Percentiles rank a stretch among this genome's conserved stretches.
Conservation (phyloP, 768 basidiomycete genomes). For the Artomyces pyxidatus region DNA sequence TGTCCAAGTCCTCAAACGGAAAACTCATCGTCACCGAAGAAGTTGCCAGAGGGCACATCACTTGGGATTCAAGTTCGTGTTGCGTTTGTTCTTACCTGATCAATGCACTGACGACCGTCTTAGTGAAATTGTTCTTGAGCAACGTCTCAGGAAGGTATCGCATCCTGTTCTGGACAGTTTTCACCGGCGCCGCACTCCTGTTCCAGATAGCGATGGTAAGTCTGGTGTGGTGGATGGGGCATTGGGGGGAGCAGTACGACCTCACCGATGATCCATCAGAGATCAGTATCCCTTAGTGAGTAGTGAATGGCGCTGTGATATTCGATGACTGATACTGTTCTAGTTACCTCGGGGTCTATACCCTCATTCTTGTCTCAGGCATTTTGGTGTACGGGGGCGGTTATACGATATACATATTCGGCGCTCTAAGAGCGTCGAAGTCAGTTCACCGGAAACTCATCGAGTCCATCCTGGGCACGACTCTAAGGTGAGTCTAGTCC, state of each 20-base stretch:
- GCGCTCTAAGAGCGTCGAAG: conserved; percentile 44
- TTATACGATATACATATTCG: conserved; percentile 35
- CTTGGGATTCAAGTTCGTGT: conserved; percentile 33
- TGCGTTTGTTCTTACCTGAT: conserved; percentile 6
- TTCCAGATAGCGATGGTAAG: conserved; percentile 18
- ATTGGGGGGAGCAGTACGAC: conserved; percentile 37
- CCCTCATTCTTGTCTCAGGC: conserved; percentile 26
- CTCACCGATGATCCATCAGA: conserved; percentile 23
- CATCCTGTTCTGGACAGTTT: conserved; percentile 27
- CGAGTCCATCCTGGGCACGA: conserved; percentile 47
- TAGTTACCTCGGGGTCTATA: conserved; percentile 44
- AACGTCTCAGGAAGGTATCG: conserved; percentile 19
- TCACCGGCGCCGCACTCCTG: conserved; percentile 15
- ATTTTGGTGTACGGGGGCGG: conserved; percentile 27
- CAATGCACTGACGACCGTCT: too few relatives aligned
- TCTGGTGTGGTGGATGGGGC: conserved; percentile 37
- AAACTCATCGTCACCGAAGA: conserved; percentile 64
- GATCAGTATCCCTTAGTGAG: conserved; percentile 29
- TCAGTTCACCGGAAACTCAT: conserved; percentile 45
- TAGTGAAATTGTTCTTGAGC: conserved; percentile 25
- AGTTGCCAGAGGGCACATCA: conserved; percentile 49
- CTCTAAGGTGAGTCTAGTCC: too few relatives aligned
- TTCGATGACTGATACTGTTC: conserved; percentile 6
- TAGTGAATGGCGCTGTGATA: too few relatives aligned
- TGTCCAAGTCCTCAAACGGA: conserved; percentile 30